phyloP scores from a whole-genome alignment of 805 yeast species.

The Candida vaughaniae region DNA sequence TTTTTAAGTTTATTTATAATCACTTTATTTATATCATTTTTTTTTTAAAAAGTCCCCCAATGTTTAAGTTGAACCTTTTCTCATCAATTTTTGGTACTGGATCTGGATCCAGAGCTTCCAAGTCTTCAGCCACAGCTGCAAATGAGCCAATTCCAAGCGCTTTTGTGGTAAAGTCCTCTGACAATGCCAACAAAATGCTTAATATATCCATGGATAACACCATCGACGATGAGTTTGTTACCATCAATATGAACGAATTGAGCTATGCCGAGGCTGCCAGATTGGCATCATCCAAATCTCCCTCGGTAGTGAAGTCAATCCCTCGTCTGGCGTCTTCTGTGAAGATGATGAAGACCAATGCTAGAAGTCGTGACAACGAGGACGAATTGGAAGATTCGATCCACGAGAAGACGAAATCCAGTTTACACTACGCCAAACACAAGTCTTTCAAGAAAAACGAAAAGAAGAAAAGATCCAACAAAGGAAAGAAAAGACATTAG shows the following conservation, averaged over 20 bases:
- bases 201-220: slow-evolving; percentile 35
- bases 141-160: slow-evolving; percentile 21
- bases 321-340: no score
- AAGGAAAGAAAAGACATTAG: slow-evolving; percentile 4
- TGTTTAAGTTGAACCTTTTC: slow-evolving; percentile 19
- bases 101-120: slow-evolving; percentile 1
- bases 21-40: not conserved
- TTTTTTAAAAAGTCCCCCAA: slow-evolving; percentile 1
- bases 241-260: slow-evolving; percentile 33
- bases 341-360: not conserved
- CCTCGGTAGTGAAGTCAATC: no score
- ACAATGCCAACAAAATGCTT: slow-evolving; percentile 21
- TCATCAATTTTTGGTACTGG: slow-evolving; percentile 12
- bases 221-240: slow-evolving; percentile 31
- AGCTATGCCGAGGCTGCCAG: slow-evolving; percentile 46
- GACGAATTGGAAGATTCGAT: slow-evolving; percentile 9
- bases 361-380: no score
- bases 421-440: slow-evolving; percentile 17
- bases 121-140: not conserved
- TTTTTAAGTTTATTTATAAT: slow-evolving; percentile 1
- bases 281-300: not conserved
- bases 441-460: slow-evolving; percentile 14
- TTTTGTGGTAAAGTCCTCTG: slow-evolving; percentile 26
- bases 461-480: slow-evolving; percentile 11
- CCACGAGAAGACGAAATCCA: slow-evolving; percentile 18